Evolutionary conservation across 768 basidiomycete genomes (phyloP).

Genomic region (Neoboletus subvelutipes): DNA sequence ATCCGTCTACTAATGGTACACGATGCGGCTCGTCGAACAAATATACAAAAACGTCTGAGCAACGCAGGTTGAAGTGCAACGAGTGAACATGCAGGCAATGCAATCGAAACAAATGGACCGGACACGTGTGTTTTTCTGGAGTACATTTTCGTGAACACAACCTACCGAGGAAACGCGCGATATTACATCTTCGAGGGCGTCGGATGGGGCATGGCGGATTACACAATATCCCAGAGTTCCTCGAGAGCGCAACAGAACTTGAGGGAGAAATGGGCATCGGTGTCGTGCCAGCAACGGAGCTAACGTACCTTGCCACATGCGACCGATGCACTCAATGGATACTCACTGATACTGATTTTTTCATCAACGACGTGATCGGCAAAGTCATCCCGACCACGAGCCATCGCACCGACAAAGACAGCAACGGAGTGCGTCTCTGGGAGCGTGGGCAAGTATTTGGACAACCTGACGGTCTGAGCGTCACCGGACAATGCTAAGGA

Average conservation of each 20-base stretch:
- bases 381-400: conserved; percentile 93
- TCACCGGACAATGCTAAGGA: conserved; percentile 85
- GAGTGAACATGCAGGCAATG: neutral
- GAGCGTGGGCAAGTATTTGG: conserved; percentile 79
- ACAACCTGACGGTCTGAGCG: conserved; percentile 76
- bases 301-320: conserved; percentile 91
- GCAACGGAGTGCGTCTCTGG: conserved; percentile 88
- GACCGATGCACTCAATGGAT: conserved; percentile 87
- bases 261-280: conserved; percentile 1
- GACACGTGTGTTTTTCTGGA: conserved; percentile 5
- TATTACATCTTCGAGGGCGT: conserved; percentile 15
- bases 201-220: conserved; percentile 18
- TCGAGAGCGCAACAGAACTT: conserved; percentile 91
- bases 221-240: conserved; percentile 93
- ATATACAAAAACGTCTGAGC: conserved; percentile 20
- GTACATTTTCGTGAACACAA: conserved; percentile 11
- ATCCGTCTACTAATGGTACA: conserved; percentile 30
- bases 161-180: neutral
- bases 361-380: conserved; percentile 93
- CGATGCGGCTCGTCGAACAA: conserved; percentile 23
- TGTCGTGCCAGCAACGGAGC: conserved; percentile 1
- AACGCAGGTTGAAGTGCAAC: conserved; percentile 38
- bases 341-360: conserved; percentile 96
- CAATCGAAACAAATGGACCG: conserved; percentile 3
- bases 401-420: conserved; percentile 98